phyloP scores from a whole-genome alignment of 768 basidiomycete genomes.

The Podaxis sp. region DNA sequence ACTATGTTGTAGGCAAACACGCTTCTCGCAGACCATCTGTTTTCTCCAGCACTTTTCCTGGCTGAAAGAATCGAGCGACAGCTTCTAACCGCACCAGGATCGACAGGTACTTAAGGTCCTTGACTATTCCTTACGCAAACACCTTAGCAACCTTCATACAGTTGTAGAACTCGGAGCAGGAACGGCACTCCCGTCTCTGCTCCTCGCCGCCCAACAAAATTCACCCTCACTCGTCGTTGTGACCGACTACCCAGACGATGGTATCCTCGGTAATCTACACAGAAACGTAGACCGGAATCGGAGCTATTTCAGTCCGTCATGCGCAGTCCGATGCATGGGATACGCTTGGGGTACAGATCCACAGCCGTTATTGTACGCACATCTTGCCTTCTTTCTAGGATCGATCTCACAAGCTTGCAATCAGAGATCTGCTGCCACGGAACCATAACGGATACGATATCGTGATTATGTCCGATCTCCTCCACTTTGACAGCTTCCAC shows the following conservation, averaged over 20 bases:
- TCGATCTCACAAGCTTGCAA: not conserved
- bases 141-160: slow-evolving; percentile 19
- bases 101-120: slow-evolving; percentile 34
- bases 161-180: slow-evolving; percentile 76
- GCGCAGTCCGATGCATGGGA: slow-evolving; percentile 43
- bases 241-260: slow-evolving; percentile 69
- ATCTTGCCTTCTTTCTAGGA: not conserved
- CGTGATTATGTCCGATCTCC: slow-evolving; percentile 68
- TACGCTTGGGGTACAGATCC: slow-evolving; percentile 67
- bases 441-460: slow-evolving; percentile 44
- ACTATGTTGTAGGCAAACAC: slow-evolving; percentile 54
- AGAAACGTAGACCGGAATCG: slow-evolving; percentile 54
- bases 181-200: slow-evolving; percentile 62
- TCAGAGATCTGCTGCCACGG: slow-evolving; percentile 22
- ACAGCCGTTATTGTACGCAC: slow-evolving; percentile 41
- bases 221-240: slow-evolving; percentile 54
- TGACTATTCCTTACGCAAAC: not conserved
- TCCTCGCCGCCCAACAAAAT: slow-evolving; percentile 42
- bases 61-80: slow-evolving; percentile 64
- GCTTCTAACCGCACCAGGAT: slow-evolving; percentile 38
- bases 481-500: slow-evolving; percentile 67
- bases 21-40: slow-evolving; percentile 69
- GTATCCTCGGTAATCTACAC: slow-evolving; percentile 55
- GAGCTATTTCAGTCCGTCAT: slow-evolving; percentile 31
- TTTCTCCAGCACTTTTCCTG: slow-evolving; percentile 66